These are phyloP conservation scores for Xylaria acuta DNA, from an alignment of 495 filamentous ascomycete genomes.

Conservation along the genomic window DNA sequence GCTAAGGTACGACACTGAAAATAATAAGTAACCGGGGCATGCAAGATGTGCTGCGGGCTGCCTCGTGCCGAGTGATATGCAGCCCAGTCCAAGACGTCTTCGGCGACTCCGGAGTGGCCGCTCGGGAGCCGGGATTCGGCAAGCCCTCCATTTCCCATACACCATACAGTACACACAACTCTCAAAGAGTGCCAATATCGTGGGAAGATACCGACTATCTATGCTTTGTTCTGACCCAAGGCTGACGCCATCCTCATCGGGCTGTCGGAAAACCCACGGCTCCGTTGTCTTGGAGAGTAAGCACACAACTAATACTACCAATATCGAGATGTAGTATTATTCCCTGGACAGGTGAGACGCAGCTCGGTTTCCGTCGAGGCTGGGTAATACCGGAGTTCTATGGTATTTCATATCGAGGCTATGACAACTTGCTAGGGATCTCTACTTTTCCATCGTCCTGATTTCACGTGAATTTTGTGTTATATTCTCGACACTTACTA, in stretches of 20 bases:
- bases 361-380: neutral
- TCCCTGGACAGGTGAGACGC: neutral
- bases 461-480: too few species aligned
- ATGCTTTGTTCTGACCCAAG: neutral
- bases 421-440: too few species aligned
- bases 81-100: slow-evolving; percentile 14
- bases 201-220: neutral
- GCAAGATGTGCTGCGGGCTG: slow-evolving; percentile 14
- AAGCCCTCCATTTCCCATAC: neutral
- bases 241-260: neutral
- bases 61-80: slow-evolving; percentile 16
- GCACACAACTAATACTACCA: neutral
- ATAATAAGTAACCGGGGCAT: slow-evolving; percentile 17
- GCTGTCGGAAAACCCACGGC: neutral
- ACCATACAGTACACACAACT: neutral
- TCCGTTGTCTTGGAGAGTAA: neutral
- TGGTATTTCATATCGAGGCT: neutral
- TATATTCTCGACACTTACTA: too few species aligned
- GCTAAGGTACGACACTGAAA: slow-evolving; percentile 15
- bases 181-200: neutral
- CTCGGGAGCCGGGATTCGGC: slow-evolving; percentile 20
- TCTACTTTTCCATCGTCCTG: too few species aligned
- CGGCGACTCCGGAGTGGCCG: slow-evolving; percentile 17
- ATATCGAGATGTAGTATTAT: neutral
- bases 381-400: neutral